Evolutionary conservation across 768 basidiomycete species (phyloP).

Genomic region (Lactifluus subvellereus): DNA sequence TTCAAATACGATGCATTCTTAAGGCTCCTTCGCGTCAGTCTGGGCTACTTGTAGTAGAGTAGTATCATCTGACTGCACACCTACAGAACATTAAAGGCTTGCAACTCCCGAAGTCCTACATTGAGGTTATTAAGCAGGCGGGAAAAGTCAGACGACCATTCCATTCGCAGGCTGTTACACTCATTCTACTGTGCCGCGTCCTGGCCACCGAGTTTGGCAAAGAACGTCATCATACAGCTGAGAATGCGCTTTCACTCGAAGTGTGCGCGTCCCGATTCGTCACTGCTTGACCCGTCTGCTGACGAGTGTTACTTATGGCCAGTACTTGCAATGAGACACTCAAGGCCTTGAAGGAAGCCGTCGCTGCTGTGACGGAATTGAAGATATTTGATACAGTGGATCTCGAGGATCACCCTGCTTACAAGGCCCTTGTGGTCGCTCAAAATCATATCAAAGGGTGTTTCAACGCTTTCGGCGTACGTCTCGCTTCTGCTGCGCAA

Average conservation of each 20-base stretch:
- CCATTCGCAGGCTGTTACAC: constrained; percentile 16
- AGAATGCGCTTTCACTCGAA: constrained; percentile 11
- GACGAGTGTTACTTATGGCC: neutral
- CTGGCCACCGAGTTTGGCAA: constrained; percentile 14
- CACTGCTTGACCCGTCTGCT: neutral
- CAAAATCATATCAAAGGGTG: constrained; percentile 2
- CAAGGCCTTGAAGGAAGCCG: constrained; percentile 2
- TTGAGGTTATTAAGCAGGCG: constrained; percentile 17
- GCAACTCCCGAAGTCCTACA: constrained; percentile 9
- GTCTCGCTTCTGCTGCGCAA: neutral
- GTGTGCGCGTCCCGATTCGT: constrained; percentile 5
- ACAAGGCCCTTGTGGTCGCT: neutral
- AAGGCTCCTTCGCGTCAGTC: neutral
- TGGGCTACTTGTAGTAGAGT: neutral
- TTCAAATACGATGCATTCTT: constrained; percentile 9
- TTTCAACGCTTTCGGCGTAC: constrained; percentile 9
- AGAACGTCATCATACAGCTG: neutral
- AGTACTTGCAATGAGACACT: constrained; percentile 14
- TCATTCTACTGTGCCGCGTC: constrained; percentile 15
- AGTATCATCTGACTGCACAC: constrained; percentile 8
- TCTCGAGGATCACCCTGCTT: constrained; percentile 12
- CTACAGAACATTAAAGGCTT: constrained; percentile 11
- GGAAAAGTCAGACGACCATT: constrained; percentile 18
- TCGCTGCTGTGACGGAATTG: constrained; percentile 9
- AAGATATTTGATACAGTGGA: constrained; percentile 5